A percentile compares a stretch with the other conserved stretches of the same genome.
Evolutionary conservation across 768 basidiomycete species (phyloP).

Genomic region (Kwoniella newhampshirensis): DNA sequence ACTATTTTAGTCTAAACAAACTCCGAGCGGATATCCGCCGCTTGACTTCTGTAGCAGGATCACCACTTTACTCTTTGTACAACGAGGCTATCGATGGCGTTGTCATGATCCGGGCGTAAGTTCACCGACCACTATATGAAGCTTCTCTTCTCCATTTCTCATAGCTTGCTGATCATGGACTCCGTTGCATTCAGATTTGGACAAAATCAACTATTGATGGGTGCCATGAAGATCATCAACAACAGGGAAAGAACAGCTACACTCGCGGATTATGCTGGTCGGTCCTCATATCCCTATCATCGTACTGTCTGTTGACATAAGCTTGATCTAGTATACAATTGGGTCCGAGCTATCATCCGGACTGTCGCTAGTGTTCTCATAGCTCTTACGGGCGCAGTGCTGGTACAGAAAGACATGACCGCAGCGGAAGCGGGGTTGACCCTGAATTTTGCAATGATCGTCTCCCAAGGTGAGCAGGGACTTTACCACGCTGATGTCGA

Average conservation of each 20-base stretch:
- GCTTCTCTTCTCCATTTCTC: too few relatives aligned
- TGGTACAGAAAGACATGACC: slow-evolving; percentile 32
- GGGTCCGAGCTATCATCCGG: slow-evolving; percentile 34
- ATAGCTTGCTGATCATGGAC: too few relatives aligned
- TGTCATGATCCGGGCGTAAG: slow-evolving; percentile 44
- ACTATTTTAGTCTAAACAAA: slow-evolving; percentile 22
- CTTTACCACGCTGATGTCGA: neutral
- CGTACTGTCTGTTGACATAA: neutral
- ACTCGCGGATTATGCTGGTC: slow-evolving; percentile 34
- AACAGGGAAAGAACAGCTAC: slow-evolving; percentile 36
- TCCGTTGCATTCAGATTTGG: slow-evolving; percentile 36
- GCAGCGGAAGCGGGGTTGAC: slow-evolving; percentile 48
- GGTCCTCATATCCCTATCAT: neutral
- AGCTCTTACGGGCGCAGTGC: slow-evolving; percentile 36
- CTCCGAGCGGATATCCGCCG: slow-evolving; percentile 42
- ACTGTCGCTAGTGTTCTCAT: slow-evolving; percentile 37
- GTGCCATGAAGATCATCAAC: slow-evolving; percentile 24
- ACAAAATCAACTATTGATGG: slow-evolving; percentile 19
- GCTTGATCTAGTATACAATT: slow-evolving; percentile 37
- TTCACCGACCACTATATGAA: too few relatives aligned
- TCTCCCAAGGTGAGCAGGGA: slow-evolving; percentile 28
- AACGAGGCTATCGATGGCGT: slow-evolving; percentile 45
- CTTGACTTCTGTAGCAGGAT: slow-evolving; percentile 26
- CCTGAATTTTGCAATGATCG: slow-evolving; percentile 38
- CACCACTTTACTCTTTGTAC: slow-evolving; percentile 41